phyloP scores from a whole-genome alignment of 2,329 filamentous ascomycete genomes.

The Penicillium capsulatum region DNA sequence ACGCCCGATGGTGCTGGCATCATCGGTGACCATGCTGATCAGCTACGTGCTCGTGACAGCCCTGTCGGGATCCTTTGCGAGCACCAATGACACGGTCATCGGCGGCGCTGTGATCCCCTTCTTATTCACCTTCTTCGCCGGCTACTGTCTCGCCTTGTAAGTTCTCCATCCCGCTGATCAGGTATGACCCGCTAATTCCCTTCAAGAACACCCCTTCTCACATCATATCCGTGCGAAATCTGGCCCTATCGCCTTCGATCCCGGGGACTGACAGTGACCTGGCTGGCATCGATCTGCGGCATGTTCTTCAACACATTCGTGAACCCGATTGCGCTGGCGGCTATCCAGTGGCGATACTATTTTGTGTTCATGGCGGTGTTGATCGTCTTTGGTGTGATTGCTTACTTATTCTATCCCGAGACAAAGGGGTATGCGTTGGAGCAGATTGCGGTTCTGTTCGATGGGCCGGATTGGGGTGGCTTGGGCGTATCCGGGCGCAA shows the following conservation, averaged over 20 bases:
- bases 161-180: too few relatives aligned
- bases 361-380: slow-evolving; percentile 33
- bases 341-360: slow-evolving; percentile 35
- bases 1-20: too few relatives aligned
- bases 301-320: slow-evolving; percentile 27
- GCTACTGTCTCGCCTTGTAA: slow-evolving; percentile 60
- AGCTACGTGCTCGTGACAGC: too few relatives aligned
- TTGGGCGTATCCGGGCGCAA: too few relatives aligned
- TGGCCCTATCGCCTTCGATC: slow-evolving; percentile 54
- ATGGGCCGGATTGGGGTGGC: too few relatives aligned
- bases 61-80: too few relatives aligned
- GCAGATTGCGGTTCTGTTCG: slow-evolving; percentile 29
- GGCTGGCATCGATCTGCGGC: slow-evolving; percentile 24
- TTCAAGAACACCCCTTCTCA: slow-evolving; percentile 55
- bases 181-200: too few relatives aligned
- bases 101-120: slow-evolving; percentile 49
- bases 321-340: slow-evolving; percentile 34
- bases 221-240: slow-evolving; percentile 55
- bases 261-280: slow-evolving; percentile 24
- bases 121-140: slow-evolving; percentile 57
- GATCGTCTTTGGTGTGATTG: slow-evolving; percentile 20
- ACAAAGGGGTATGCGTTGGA: slow-evolving; percentile 30
- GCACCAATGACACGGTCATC: slow-evolving; percentile 4
- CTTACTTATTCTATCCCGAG: slow-evolving; percentile 27
- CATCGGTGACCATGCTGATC: too few relatives aligned